These are phyloP conservation scores for Eucalyptus sp. DNA, from an alignment of 345 rosid species.

Conservation along the genomic window DNA sequence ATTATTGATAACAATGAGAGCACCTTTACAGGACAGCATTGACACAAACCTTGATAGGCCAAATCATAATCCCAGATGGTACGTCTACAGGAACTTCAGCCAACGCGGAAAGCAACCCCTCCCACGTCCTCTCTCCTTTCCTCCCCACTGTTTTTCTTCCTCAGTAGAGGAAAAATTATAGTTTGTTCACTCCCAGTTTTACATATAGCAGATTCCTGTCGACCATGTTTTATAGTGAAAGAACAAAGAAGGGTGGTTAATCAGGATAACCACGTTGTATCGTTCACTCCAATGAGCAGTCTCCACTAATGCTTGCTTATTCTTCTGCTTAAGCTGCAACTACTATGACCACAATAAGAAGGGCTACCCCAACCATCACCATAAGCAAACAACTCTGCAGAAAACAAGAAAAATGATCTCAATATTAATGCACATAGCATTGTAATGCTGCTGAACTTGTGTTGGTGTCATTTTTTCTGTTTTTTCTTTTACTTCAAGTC, in stretches of 20 bases:
- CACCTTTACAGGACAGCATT: not conserved
- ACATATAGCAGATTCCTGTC: not conserved
- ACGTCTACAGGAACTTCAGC: not conserved
- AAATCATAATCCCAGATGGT: not conserved
- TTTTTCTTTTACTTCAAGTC: not conserved
- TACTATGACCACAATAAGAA: conserved; percentile 69
- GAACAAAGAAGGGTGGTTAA: not conserved
- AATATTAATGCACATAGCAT: not conserved
- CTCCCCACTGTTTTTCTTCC: not conserved
- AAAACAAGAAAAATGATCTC: not conserved
- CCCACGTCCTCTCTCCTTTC: not conserved
- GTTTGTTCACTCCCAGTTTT: not conserved
- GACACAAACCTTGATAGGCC: not conserved
- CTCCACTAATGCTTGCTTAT: not conserved
- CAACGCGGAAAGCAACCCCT: not conserved
- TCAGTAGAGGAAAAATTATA: not conserved
- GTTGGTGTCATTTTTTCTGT: not conserved
- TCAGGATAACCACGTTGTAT: not conserved
- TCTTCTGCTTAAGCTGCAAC: conserved; percentile 39
- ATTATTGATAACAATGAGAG: not conserved
- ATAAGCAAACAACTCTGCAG: conserved; percentile 74
- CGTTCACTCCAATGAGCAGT: not conserved
- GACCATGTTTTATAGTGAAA: not conserved
- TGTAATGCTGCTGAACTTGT: not conserved
- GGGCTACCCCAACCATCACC: conserved; percentile 77